These are phyloP conservation scores for Fusarium chlamydosporum DNA, from an alignment of 2,329 filamentous ascomycete genomes.

Conservation along the genomic window DNA sequence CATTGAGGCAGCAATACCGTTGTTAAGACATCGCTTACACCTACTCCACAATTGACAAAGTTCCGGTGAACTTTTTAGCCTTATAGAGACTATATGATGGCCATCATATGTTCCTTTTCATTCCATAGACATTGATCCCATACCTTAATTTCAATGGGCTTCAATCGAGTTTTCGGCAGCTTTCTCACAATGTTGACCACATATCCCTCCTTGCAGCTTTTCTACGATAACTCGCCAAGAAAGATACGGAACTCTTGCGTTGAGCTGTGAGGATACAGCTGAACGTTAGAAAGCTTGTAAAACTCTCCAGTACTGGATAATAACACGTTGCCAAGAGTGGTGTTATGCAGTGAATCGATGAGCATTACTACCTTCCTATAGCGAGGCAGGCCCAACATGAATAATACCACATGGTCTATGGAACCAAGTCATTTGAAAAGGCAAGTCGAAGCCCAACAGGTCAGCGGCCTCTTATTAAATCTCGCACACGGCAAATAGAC, in stretches of 20 bases:
- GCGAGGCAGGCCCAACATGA: not conserved
- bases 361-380: constrained; percentile 18
- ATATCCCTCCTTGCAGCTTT: no score
- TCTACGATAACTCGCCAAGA: not conserved
- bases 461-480: constrained; percentile 10
- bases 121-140: no score
- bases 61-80: no score
- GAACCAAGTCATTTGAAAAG: constrained; percentile 13
- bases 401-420: constrained; percentile 1
- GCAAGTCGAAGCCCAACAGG: constrained; percentile 3
- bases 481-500: constrained; percentile 12
- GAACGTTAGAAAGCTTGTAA: not conserved
- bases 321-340: not conserved
- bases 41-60: no score
- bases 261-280: not conserved
- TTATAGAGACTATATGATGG: no score
- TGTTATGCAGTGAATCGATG: not conserved
- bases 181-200: no score
- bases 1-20: no score
- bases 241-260: not conserved
- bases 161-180: no score
- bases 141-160: no score
- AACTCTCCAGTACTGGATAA: not conserved
- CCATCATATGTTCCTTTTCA: no score
- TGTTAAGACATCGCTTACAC: no score